Evolutionary conservation across 163 green algal species (phyloP).

Genomic region (Smithsoniella earleae): DNA sequence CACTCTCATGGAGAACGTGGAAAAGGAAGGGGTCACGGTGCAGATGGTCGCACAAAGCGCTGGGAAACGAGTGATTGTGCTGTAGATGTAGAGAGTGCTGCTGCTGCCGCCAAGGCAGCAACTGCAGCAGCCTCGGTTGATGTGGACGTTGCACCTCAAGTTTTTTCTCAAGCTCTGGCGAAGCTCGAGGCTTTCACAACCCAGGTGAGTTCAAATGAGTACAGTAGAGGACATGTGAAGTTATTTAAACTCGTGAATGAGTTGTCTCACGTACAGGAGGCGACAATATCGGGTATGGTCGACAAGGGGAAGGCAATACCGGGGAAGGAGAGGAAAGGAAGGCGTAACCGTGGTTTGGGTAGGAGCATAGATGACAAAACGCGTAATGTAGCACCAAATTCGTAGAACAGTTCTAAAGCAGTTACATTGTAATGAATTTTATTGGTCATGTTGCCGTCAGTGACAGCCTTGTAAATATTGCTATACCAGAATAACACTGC

Average conservation of each 20-base stretch:
- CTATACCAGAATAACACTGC: too few species aligned
- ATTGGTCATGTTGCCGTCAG: too few species aligned
- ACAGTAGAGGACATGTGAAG: background rate
- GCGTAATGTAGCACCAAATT: too few species aligned
- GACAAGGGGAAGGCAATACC: background rate
- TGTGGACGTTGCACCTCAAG: conserved; percentile 16
- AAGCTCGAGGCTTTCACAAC: conserved; percentile 23
- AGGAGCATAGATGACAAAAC: background rate
- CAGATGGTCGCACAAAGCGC: background rate
- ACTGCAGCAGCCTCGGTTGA: background rate
- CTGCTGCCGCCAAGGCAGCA: background rate
- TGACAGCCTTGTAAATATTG: too few species aligned
- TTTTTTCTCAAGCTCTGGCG: conserved; percentile 25
- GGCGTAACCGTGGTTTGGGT: background rate
- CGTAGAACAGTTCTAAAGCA: too few species aligned
- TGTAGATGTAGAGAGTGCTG: conserved; percentile 16
- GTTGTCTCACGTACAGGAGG: background rate
- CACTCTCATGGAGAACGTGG: too few species aligned
- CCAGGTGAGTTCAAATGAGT: background rate
- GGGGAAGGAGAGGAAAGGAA: background rate
- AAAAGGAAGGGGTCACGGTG: background rate
- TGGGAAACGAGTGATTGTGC: background rate
- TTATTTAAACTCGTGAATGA: background rate
- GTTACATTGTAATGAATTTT: too few species aligned
- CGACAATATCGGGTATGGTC: background rate